Evolutionary conservation across 169 alveolate genomes (phyloP).

Genomic region (Plasmodium blacklocki): DNA sequence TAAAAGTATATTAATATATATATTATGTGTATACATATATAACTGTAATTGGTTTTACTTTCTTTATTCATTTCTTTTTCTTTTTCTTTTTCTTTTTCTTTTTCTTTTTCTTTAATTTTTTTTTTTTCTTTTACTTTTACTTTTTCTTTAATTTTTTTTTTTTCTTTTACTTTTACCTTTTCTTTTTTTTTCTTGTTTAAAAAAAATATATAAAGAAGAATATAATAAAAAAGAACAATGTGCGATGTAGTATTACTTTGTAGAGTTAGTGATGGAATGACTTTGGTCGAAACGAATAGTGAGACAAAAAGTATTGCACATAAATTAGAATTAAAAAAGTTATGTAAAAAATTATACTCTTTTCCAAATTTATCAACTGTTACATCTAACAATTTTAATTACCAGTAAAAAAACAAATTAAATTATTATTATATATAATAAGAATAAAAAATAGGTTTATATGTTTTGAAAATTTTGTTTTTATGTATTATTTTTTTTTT

Average conservation of each 20-base stretch:
- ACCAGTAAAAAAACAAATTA: conserved; percentile 61
- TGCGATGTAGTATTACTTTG: conserved; percentile 84
- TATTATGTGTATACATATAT: too few species aligned
- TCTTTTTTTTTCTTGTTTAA: too few species aligned
- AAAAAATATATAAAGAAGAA: too few species aligned
- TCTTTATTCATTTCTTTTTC: too few species aligned
- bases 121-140: too few species aligned
- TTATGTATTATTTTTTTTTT: background rate
- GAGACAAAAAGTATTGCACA: conserved; percentile 65
- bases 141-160: too few species aligned
- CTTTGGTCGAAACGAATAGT: conserved; percentile 82
- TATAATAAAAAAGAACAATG: conserved; percentile 55
- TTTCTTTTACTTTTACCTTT: too few species aligned
- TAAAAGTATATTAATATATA: too few species aligned
- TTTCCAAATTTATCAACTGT: conserved; percentile 70
- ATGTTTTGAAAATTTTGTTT: background rate
- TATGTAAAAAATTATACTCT: conserved; percentile 58
- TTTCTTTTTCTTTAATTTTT: too few species aligned
- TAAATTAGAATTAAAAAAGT: conserved; percentile 72
- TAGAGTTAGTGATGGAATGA: conserved; percentile 85
- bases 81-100: too few species aligned
- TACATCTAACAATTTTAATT: conserved; percentile 67
- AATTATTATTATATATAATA: background rate
- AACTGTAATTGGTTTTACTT: too few species aligned
- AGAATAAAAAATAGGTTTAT: background rate